Base-by-base conservation (phyloP, 1,284 basidiomycete genomes). In the Paramarasmius palmivorus region DNA sequence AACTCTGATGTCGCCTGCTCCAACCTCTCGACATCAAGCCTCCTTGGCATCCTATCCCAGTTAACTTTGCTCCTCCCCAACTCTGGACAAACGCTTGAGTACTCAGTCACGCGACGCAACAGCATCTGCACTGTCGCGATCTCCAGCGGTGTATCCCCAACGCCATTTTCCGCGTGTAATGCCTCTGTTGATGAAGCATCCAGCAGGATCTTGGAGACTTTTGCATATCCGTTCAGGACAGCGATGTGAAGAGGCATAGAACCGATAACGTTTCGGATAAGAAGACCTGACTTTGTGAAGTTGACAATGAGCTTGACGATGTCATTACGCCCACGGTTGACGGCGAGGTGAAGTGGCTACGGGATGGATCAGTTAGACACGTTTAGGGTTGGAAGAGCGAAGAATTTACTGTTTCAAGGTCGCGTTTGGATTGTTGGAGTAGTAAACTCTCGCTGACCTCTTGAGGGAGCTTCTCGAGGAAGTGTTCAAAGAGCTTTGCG, bases 331-430 rank as follows among this genome's bases (percentile, higher is more conserved):
- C 64, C 64, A 2, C 39, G 49, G 54, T 75, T 74, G 10, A 78
- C 73, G 1, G 79, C 78, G 17, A 81, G 37, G 59, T 78, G 77
- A 2, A 82, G 65, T n/a, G 81, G 80, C 82, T 83, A 50, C n/a
- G 45, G 17, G 52, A 45, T 32, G n/a, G 41, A 32, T n/a, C 41
- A 19, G 7, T 35, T 50, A 6, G 25, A 38, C 17, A 51, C 15
- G 29, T 2, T 12, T 4, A 17, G 26, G 42, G 23, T 15, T n/a
- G n/a, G 25, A 38, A n/a, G 22, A 32, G 10, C n/a, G n/a, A n/a
- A 15, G 65, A 19, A 47, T 73, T 12, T 59, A 83, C 82, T 3
- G 81, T 83, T 51, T 79, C 76, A 14, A 67, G 59, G 2, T 66
- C 65, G 0, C 56, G 62, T 55, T 75, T 78, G 1, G 78, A 78